These are phyloP conservation scores for Nematocida ausubeli DNA, from an alignment of 371 early-diverging fungal species.

Conservation along the genomic window DNA sequence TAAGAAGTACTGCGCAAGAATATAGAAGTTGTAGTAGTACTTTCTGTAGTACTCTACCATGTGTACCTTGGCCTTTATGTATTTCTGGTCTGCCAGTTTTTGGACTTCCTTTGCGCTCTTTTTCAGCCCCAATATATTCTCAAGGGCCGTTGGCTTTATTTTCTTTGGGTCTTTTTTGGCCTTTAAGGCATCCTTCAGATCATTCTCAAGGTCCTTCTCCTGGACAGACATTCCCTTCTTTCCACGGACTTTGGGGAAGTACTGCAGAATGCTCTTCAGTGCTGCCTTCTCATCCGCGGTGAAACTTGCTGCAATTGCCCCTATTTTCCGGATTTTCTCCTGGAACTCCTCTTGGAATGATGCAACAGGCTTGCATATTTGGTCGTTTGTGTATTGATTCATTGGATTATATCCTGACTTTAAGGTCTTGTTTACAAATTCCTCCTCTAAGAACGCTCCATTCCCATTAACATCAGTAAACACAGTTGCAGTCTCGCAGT, in stretches of 20 bases:
- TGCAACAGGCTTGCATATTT: neutral
- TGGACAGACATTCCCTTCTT: neutral
- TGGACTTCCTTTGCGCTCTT: neutral
- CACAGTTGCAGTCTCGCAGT: constrained; percentile 29
- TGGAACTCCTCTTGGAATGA: neutral
- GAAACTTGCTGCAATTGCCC: neutral
- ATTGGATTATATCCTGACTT: neutral
- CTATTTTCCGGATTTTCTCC: neutral
- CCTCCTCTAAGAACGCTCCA: constrained; percentile 7
- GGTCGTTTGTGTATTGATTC: neutral
- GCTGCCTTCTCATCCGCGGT: neutral
- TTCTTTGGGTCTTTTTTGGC: neutral
- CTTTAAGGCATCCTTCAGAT: neutral
- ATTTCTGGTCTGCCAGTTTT: neutral
- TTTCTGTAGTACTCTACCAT: constrained; percentile 26
- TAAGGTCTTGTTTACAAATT: neutral
- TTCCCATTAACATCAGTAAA: neutral
- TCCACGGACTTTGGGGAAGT: neutral
- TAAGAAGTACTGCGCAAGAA: constrained; percentile 18
- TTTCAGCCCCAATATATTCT: neutral
- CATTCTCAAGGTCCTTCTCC: neutral
- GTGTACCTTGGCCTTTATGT: neutral
- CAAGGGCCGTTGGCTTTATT: neutral
- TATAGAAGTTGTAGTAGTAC: constrained; percentile 38
- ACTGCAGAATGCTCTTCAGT: neutral